phyloP scores from a whole-genome alignment of 768 basidiomycete species.

The Psilocybe subaeruginosa region DNA sequence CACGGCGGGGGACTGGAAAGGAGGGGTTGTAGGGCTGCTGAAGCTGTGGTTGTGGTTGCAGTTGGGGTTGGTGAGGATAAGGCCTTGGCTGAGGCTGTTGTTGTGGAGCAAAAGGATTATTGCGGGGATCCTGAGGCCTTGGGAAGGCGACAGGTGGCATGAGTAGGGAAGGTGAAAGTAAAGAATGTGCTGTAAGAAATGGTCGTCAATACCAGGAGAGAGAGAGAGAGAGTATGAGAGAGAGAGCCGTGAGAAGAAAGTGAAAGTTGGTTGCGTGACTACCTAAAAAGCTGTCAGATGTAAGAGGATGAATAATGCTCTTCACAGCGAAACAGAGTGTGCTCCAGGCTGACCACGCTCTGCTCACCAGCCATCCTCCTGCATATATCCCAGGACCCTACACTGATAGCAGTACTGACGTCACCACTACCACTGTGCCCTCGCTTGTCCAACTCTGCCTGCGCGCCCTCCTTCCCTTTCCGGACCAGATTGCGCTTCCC shows the following conservation, averaged over 20 bases:
- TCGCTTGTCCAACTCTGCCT: slow-evolving; percentile 60
- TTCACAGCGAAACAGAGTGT: slow-evolving; percentile 10
- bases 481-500: slow-evolving; percentile 47
- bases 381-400: background rate
- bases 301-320: slow-evolving; percentile 10
- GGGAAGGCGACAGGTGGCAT: slow-evolving; percentile 24
- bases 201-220: slow-evolving; percentile 25
- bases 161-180: slow-evolving; percentile 22
- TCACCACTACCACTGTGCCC: slow-evolving; percentile 35
- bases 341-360: background rate
- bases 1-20: slow-evolving; percentile 37
- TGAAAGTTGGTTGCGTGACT: slow-evolving; percentile 16
- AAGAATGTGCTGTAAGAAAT: slow-evolving; percentile 19
- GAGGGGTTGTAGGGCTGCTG: slow-evolving; percentile 29
- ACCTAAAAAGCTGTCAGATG: background rate
- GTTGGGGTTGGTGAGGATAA: slow-evolving; percentile 17
- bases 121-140: slow-evolving; percentile 21
- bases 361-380: background rate
- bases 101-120: slow-evolving; percentile 15
- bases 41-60: slow-evolving; percentile 22
- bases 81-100: slow-evolving; percentile 11
- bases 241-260: slow-evolving; percentile 21
- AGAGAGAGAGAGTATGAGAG: slow-evolving; percentile 21
- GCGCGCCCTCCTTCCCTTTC: slow-evolving; percentile 39
- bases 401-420: background rate